Base-by-base conservation (phyloP, 768 basidiomycete species). In the Tulasnella sp. region DNA sequence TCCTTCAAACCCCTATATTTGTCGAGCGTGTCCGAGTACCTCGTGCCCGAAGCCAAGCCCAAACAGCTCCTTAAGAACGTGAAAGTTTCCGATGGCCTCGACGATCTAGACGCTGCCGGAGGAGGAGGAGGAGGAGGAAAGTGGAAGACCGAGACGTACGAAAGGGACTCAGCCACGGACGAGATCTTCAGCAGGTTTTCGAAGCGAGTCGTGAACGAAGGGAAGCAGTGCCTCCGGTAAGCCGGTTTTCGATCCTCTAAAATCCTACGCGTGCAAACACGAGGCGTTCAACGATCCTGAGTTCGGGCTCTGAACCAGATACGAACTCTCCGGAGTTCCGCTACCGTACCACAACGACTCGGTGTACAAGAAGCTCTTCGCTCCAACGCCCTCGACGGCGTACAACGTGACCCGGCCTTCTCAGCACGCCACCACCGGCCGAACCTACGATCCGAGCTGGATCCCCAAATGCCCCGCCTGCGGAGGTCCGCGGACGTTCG, bases 221-320 rank as follows among this genome's bases (percentile, higher is more conserved):
- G 92, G 37, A 90, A 93, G 82, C 97, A 99, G 85, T 97, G 96
- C 82, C 87, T 99, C 74, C 89, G 97, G 96, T 96, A 80, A 76
- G 91, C 28, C n/a, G n/a, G n/a, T n/a, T n/a, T n/a, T n/a, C n/a
- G n/a, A n/a, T n/a, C n/a, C n/a, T n/a, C n/a, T n/a, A n/a, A n/a
- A n/a, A n/a, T n/a, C n/a, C n/a, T n/a, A n/a, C n/a, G n/a, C n/a
- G n/a, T n/a, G n/a, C n/a, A n/a, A n/a, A n/a, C n/a, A n/a, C n/a
- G n/a, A n/a, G n/a, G n/a, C n/a, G n/a, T n/a, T n/a, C n/a, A n/a
- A n/a, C n/a, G n/a, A n/a, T n/a, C n/a, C n/a, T n/a, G n/a, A n/a
- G n/a, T n/a, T n/a, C n/a, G n/a, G n/a, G n/a, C n/a, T n/a, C n/a
- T n/a, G n/a, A 2, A 24, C 3, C 83, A 96, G 96, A 77, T 99